Conservation (phyloP, 495 filamentous ascomycete genomes). For the Aspergillus conjunctus region DNA sequence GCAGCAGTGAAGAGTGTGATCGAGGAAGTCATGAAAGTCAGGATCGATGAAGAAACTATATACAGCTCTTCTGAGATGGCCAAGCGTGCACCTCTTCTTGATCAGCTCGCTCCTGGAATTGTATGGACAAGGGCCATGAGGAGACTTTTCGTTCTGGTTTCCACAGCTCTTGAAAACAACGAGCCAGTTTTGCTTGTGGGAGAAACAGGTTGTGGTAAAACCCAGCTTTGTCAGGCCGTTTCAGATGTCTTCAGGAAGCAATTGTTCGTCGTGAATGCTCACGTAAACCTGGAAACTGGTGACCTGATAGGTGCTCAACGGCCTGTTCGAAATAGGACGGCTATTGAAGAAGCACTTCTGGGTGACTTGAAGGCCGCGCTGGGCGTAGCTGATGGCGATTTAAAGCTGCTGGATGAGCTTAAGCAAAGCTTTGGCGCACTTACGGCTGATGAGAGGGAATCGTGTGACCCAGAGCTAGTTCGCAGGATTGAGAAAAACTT, state of each 20-base stretch:
- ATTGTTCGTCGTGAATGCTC: constrained; percentile 90
- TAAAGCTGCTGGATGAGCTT: constrained; percentile 45
- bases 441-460: constrained; percentile 31
- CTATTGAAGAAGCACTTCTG: constrained; percentile 64
- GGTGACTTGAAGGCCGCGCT: constrained; percentile 60
- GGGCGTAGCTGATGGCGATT: constrained; percentile 29
- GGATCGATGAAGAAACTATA: constrained; percentile 69
- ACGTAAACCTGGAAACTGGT: constrained; percentile 95
- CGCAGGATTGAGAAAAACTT: constrained; percentile 61
- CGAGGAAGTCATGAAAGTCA: constrained; percentile 88
- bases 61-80: constrained; percentile 67
- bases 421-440: constrained; percentile 51
- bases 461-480: constrained; percentile 52
- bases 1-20: constrained; percentile 83
- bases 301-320: constrained; percentile 96
- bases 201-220: constrained; percentile 97
- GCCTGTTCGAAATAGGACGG: constrained; percentile 80
- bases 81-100: constrained; percentile 39
- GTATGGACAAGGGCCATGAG: constrained; percentile 97
- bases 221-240: constrained; percentile 90
- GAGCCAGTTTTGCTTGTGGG: constrained; percentile 94
- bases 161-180: constrained; percentile 80
- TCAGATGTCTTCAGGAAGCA: constrained; percentile 74
- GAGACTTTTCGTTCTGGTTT: constrained; percentile 81
- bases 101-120: constrained; percentile 56